Base-by-base conservation (phyloP, 2,329 filamentous ascomycete genomes). In the Diplocarpon rosae region DNA sequence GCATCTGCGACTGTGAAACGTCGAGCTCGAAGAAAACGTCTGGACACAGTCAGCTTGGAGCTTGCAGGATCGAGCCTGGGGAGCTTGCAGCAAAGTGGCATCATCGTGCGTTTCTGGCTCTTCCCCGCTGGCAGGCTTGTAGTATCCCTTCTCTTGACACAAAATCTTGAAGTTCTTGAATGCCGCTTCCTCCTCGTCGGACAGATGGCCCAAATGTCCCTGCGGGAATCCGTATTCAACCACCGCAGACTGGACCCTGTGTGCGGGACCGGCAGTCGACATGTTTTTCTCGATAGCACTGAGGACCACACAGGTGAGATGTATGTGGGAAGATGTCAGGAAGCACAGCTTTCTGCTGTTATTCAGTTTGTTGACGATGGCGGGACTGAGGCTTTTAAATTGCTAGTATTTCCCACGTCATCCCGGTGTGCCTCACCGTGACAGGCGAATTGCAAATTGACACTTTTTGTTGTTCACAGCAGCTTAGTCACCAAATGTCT, bases 21-120 rank as follows among this genome's bases (percentile, higher is more conserved):
- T 45, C 89, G 79, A 29, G 89, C 89, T 57, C 89, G 83, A 40
- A 95, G 71, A 63, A 83, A 95, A 48, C 89, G 86, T 50, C 86
- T 92, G 31, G 14, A 33, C 36, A 53, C 14, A 24, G 20, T 28
- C 34, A 37, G 33, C 28, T 15, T 37, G 10, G 32, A 20, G 20
- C 13, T 15, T 12, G 5, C 24, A 33, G 11, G 11, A 7, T 14
- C 11, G 4, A 27, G 14, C 20, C 16, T 12, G 12, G 28, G 31
- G 29, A 39, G 66, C 77, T 52, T 68, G 84, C 77, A 89, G 69
- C 47, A 89, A 65, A 3, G 79, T 82, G 56, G 80, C 73, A 61
- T 89, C 84, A 57, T 87, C 81, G 63, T 87, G 82, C 38, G 71
- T 66, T 0, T 71, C 71, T 13, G 66, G 59, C n/a, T 63, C 59